phyloP scores from a whole-genome alignment of 1,284 basidiomycete genomes.

The Lentinus polychrous region DNA sequence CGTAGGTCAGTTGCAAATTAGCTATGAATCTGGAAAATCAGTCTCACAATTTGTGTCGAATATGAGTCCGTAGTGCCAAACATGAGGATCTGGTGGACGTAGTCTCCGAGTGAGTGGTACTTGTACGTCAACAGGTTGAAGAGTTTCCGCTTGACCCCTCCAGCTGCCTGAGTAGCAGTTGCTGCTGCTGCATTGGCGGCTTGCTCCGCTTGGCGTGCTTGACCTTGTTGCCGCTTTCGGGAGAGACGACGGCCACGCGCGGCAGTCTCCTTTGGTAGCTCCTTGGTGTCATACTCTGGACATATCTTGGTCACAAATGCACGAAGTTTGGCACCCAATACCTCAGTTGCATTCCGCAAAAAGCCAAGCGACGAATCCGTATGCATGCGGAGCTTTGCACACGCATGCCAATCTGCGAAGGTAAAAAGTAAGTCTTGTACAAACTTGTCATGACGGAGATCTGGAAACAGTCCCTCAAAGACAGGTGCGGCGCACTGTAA shows the following conservation, averaged over 20 bases:
- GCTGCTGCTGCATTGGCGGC: not conserved
- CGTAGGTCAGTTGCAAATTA: not conserved
- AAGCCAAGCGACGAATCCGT: slow-evolving; percentile 15
- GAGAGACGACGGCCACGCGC: slow-evolving; percentile 6
- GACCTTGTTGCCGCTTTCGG: not conserved
- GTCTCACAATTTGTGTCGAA: slow-evolving; percentile 19
- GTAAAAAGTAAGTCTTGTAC: slow-evolving; percentile 14
- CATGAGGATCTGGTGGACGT: slow-evolving; percentile 10
- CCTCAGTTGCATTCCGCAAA: slow-evolving; percentile 9
- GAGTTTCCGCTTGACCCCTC: not conserved
- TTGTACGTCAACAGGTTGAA: slow-evolving; percentile 19
- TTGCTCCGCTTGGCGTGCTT: not conserved
- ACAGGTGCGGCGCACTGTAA: slow-evolving; percentile 27
- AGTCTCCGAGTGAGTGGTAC: slow-evolving; percentile 18
- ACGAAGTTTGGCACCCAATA: slow-evolving; percentile 12
- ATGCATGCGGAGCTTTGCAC: slow-evolving; percentile 21
- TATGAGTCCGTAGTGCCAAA: slow-evolving; percentile 21
- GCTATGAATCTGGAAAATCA: not conserved
- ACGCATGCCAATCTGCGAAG: slow-evolving; percentile 17
- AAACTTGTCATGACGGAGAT: slow-evolving; percentile 15
- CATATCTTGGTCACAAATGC: slow-evolving; percentile 13
- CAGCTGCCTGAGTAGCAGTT: not conserved
- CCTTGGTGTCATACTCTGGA: slow-evolving; percentile 11
- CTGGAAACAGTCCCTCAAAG: slow-evolving; percentile 28
- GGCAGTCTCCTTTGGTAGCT: slow-evolving; percentile 13